Evolutionary conservation across 441 rosid genomes (phyloP).

Genomic region (Geranium incanum): DNA sequence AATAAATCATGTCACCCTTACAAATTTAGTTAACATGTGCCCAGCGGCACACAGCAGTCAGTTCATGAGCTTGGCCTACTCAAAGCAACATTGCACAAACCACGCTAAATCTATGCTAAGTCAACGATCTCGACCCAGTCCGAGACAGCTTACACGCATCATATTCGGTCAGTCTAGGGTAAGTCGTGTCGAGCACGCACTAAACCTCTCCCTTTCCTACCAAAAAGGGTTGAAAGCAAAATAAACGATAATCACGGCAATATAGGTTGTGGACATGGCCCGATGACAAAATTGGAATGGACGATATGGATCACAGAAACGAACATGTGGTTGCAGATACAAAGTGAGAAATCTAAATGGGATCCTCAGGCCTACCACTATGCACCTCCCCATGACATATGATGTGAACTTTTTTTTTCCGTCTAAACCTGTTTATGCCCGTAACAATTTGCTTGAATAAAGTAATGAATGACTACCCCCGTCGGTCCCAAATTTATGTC

Average conservation of each 20-base stretch:
- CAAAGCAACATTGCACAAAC: too few species aligned
- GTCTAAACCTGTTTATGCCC: neutral
- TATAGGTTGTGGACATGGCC: neutral
- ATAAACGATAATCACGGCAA: neutral
- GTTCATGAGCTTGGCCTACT: too few species aligned
- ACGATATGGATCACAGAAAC: neutral
- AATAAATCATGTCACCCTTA: too few species aligned
- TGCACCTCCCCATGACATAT: neutral
- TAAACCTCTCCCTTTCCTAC: too few species aligned
- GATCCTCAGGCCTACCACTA: neutral
- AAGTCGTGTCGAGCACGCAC: too few species aligned
- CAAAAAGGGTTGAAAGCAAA: too few species aligned
- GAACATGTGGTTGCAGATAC: neutral
- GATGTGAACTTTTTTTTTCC: neutral
- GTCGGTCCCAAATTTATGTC: neutral
- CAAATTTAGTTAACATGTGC: too few species aligned
- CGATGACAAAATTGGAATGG: neutral
- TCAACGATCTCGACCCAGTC: neutral
- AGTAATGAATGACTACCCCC: too few species aligned
- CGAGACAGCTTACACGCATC: too few species aligned
- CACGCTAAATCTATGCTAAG: neutral
- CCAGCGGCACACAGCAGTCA: too few species aligned
- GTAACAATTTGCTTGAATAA: too few species aligned
- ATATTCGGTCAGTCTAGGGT: too few species aligned
- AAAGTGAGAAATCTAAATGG: neutral